Conservation (phyloP, 306 rosid genomes). For the Medicago ruthenica region DNA sequence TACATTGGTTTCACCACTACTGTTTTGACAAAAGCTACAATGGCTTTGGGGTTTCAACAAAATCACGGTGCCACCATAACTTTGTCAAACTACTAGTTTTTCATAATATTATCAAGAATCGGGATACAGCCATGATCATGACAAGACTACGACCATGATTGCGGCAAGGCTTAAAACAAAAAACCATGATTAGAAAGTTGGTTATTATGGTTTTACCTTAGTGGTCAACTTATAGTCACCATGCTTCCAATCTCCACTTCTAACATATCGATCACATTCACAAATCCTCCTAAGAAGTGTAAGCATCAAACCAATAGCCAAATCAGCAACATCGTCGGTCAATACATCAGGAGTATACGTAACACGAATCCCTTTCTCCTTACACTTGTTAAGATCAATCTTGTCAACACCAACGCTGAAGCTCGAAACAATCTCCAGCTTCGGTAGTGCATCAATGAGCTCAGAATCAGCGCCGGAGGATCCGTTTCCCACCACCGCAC, state of each 20-base stretch:
- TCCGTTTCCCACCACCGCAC: constrained; percentile 62
- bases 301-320: constrained; percentile 63
- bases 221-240: constrained; percentile 68
- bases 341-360: constrained; percentile 80
- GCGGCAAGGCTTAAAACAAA: background rate
- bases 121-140: background rate
- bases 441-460: constrained; percentile 64
- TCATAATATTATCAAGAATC: too few species aligned
- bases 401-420: constrained; percentile 79
- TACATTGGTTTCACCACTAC: too few species aligned
- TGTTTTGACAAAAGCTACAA: background rate
- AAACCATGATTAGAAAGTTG: background rate
- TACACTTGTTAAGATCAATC: constrained; percentile 64
- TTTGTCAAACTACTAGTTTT: too few species aligned
- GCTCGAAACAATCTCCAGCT: constrained; percentile 72
- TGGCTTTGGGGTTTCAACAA: background rate
- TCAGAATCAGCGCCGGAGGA: constrained; percentile 59
- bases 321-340: constrained; percentile 83
- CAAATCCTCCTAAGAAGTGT: constrained; percentile 67
- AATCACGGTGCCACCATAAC: background rate
- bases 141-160: background rate
- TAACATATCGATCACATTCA: constrained; percentile 65
- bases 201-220: constrained; percentile 53
- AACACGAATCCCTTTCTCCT: constrained; percentile 73
- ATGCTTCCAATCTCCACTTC: constrained; percentile 70